Base-by-base conservation (phyloP, 1,284 basidiomycete genomes). In the Somion occarium region DNA sequence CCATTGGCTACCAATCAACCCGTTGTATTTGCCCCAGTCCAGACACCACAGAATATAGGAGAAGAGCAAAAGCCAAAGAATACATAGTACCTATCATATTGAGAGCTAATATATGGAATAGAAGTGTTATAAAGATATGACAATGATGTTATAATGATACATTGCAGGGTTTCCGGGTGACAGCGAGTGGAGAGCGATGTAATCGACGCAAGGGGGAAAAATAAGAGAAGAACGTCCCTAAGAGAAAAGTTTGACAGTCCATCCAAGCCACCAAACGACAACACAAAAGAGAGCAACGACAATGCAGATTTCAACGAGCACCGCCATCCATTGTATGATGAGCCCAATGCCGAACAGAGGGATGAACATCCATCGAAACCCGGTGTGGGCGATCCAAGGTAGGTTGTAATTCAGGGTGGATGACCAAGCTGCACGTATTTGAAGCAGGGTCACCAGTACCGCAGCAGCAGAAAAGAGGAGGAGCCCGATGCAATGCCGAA, bases 241-340 rank as follows among this genome's bases (percentile, higher is more conserved):
- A 48, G 67, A 67, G 53, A 78, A 70, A 53, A 84, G 56, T 39
- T 75, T 75, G 44, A 85, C 61, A 22, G 71, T 71, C 85, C 85
- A 88, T 27, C 83, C 84, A 49, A 78, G 56, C 85, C 86, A 88
- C 85, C 85, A 88, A 19, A 73, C 59, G 37, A 82, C 65, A 19
- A 83, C 76, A 2, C 73, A 79, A 43, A 80, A 49, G 61, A 87
- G 73, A 49, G 80, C 69, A 22, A 80, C 54, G 3, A 86, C 73
- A 49, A 88, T 64, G 38, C 67, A 72, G 48, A 71, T 61, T 59
- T 85, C 84, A 20, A 80, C 62, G 5, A 77, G 46, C 37, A 85
- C 78, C 7, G 81, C 79, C 55, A 73, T 64, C 81, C 83, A 87
- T 59, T 83, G 82, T 19, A 83, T 75, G 12, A 84, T 38, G 19